Evolutionary conservation across 768 basidiomycete species (phyloP), one percentile per base, ranked within the genome.

Genomic region (Pilatotrama ljubarskyi): DNA sequence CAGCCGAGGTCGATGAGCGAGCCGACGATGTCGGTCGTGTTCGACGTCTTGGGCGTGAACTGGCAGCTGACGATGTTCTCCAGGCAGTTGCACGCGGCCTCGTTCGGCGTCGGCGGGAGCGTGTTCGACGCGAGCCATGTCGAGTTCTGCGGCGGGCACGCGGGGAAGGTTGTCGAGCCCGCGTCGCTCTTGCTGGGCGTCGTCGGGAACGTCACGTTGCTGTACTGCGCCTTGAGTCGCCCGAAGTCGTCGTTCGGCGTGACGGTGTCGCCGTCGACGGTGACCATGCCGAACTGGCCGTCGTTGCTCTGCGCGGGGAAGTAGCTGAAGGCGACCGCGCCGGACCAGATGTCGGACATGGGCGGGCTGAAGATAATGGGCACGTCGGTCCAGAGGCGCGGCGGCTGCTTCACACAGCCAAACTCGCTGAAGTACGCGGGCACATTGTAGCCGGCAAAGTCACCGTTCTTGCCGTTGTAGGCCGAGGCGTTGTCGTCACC

Each of bases 351-450:
- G 55, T 85, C 74, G 18, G 86, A 81, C 84, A 95, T 91, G 7
- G 88, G 73, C 11, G 81, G 70, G 60, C 88, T 82, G 72, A 91
- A 91, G 25, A 96, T 78, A 25, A 87, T 84, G 47, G 73, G 78
- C 14, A 85, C 83, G 71, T 97, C 95, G 36, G 85, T 86, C 92
- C 93, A 97, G 35, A 86, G 75, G 67, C 90, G 84, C 49, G 91
- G 82, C 20, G 75, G 77, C 22, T 70, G 72, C 8, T 77, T 79
- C 69, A 87, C 84, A 71, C 90, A 91, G 57, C 93, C 91, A 55
- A 82, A 96, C 80, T 93, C 92, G 70, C 90, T 90, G 76, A 96
- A 92, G 78, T 96, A 95, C 9, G 93, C 91, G 1, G 84, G 84
- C 25, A 95, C 82, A 58, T 91, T 91, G 72, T 85, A 88, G 61